These are phyloP conservation scores for Chionographis japonica DNA, from an alignment of 106 monocot genomes.

Conservation along the genomic window DNA sequence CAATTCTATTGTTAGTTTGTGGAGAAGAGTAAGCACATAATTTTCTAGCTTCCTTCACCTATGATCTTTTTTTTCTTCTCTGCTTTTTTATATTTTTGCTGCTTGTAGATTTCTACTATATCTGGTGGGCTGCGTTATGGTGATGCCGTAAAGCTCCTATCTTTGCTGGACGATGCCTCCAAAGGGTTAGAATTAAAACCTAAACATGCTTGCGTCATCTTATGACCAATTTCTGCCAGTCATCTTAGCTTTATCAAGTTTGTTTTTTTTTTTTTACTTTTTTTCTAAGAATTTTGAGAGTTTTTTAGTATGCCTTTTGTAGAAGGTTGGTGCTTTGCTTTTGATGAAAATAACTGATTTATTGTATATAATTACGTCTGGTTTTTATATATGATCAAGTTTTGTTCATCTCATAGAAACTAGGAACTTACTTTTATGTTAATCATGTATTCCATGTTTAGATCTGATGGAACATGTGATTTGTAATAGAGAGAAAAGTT, in stretches of 20 bases:
- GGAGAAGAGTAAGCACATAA: conserved; percentile 78
- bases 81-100: conserved; percentile 9
- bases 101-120: conserved; percentile 64
- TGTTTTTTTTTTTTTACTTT: neutral
- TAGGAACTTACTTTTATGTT: too few species aligned
- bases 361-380: too few species aligned
- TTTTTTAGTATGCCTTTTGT: too few species aligned
- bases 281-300: too few species aligned
- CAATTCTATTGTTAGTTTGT: conserved; percentile 67
- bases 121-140: conserved; percentile 68
- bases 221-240: neutral
- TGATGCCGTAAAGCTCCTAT: conserved; percentile 66
- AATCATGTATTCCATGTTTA: too few species aligned
- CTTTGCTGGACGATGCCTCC: conserved; percentile 71
- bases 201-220: neutral
- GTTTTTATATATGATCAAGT: too few species aligned
- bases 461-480: too few species aligned
- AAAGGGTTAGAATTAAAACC: conserved; percentile 41
- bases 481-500: too few species aligned
- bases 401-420: too few species aligned
- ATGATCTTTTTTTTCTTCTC: neutral
- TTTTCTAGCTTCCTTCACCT: conserved; percentile 2
- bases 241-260: neutral
- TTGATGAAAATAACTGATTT: too few species aligned
- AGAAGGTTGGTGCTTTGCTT: too few species aligned